Evolutionary conservation across 306 rosid species (phyloP), one percentile per base, ranked within the genome.

Genomic region (Rosa persica): DNA sequence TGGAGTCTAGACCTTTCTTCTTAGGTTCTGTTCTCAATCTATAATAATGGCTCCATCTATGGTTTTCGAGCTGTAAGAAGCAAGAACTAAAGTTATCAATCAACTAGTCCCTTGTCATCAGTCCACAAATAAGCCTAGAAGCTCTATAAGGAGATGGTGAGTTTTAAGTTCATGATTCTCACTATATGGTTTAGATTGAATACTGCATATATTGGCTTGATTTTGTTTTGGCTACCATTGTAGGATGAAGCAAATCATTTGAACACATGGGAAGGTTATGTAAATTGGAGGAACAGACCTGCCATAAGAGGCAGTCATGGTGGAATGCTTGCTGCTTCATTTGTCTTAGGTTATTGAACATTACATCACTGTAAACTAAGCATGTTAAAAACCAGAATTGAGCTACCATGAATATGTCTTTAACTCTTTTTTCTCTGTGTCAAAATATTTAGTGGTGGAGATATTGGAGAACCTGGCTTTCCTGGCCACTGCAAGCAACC

Each of bases 401-500:
- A 72, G 23, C 19, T 51, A 10, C 38, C 47, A 72, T 36, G 66
- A 54, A 54, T 7, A 25, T 74, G n/a, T 20, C 61, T 30, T 0
- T 67, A 9, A n/a, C 80, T 78, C 42, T 38, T 8, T 55, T 22
- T 78, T 80, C 52, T 58, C 58, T 20, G 11, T 73, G 69, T 51
- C 15, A 48, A 13, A 67, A 81, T 73, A 49, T 22, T 43, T 76
- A 93, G 97, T 46, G 39, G 96, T 87, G 86, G 98, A 93, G 84
- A 81, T 89, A 73, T 36, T 91, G 82, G 98, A 93, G 86, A 91
- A 93, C 83, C 85, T 93, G 54, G 97, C 97, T 77, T 93, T 27
- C 79, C 75, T 91, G 80, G 89, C 98, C 57, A 91, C 85, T 83
- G 96, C 98, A 80, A 93, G 97, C 87, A 93, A 91, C 78, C 89